These are phyloP conservation scores for Handroanthus guayacan DNA, from an alignment of 257 asterid species.

Conservation along the genomic window DNA sequence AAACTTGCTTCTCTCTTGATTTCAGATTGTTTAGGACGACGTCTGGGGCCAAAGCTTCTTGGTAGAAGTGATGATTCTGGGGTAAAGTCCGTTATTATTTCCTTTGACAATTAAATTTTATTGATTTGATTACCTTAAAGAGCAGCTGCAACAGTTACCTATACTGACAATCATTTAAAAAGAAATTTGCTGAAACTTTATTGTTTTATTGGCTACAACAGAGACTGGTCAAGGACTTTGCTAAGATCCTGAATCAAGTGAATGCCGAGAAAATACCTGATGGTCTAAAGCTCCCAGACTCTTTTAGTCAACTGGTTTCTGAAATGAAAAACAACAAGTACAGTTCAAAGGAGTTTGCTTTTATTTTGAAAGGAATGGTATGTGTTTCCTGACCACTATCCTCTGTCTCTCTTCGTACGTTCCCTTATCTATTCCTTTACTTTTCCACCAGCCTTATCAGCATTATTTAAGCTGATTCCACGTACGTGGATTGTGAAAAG, in stretches of 20 bases:
- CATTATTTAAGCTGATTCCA: constrained; percentile 23
- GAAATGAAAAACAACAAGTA: constrained; percentile 82
- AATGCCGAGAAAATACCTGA: constrained; percentile 82
- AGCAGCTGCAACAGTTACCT: constrained; percentile 11
- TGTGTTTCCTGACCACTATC: constrained; percentile 32
- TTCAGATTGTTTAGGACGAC: constrained; percentile 94
- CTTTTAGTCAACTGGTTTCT: constrained; percentile 83
- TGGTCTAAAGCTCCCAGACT: constrained; percentile 79
- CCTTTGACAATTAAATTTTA: neutral
- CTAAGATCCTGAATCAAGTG: constrained; percentile 83
- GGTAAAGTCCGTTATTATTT: constrained; percentile 49
- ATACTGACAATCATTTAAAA: constrained; percentile 3
- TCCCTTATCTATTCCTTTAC: constrained; percentile 17
- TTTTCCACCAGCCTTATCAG: constrained; percentile 30
- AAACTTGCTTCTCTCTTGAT: constrained; percentile 34
- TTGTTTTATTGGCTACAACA: constrained; percentile 48
- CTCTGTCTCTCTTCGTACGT: constrained; percentile 17
- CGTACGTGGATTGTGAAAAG: constrained; percentile 18
- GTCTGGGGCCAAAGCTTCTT: constrained; percentile 91
- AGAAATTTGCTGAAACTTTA: constrained; percentile 30
- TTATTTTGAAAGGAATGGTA: constrained; percentile 95
- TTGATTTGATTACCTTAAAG: constrained; percentile 20
- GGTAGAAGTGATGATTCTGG: constrained; percentile 89
- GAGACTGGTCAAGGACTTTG: constrained; percentile 85
- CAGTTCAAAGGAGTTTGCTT: constrained; percentile 77